These are phyloP conservation scores for Pyrenophora graminea DNA, from an alignment of 2,329 filamentous ascomycete species.

Conservation along the genomic window DNA sequence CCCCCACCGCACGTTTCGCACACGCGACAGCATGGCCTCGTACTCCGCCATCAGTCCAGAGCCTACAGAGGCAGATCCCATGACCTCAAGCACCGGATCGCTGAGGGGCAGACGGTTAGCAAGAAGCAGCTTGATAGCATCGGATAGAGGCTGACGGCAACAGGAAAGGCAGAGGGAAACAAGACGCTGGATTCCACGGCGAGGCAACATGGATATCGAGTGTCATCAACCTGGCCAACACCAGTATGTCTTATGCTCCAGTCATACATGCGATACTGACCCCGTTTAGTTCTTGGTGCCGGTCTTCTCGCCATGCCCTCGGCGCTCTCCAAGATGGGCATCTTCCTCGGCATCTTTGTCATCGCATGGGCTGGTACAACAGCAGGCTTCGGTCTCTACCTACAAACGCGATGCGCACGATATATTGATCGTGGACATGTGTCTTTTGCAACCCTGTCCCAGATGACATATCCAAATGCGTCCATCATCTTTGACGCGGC, in stretches of 20 bases:
- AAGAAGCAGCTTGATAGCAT: background rate
- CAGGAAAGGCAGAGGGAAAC: slow-evolving; percentile 66
- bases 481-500: slow-evolving; percentile 94
- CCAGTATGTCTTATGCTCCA: slow-evolving; percentile 64
- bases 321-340: slow-evolving; percentile 93
- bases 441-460: slow-evolving; percentile 95
- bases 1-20: slow-evolving; percentile 15
- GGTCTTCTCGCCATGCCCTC: slow-evolving; percentile 95
- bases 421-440: slow-evolving; percentile 88
- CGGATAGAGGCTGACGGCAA: slow-evolving; percentile 25
- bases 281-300: slow-evolving; percentile 78
- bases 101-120: slow-evolving; percentile 45
- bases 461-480: slow-evolving; percentile 95
- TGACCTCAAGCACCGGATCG: slow-evolving; percentile 49
- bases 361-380: slow-evolving; percentile 91
- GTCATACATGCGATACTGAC: slow-evolving; percentile 16
- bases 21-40: slow-evolving; percentile 48
- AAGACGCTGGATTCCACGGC: slow-evolving; percentile 69
- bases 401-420: slow-evolving; percentile 88
- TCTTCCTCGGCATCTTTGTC: slow-evolving; percentile 78
- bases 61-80: slow-evolving; percentile 46
- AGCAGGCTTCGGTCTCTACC: slow-evolving; percentile 89
- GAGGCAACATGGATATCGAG: slow-evolving; percentile 88
- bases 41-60: slow-evolving; percentile 52
- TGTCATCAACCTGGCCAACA: slow-evolving; percentile 94